Base-by-base conservation (phyloP, 2,329 filamentous ascomycete species). In the Didymella sp. region DNA sequence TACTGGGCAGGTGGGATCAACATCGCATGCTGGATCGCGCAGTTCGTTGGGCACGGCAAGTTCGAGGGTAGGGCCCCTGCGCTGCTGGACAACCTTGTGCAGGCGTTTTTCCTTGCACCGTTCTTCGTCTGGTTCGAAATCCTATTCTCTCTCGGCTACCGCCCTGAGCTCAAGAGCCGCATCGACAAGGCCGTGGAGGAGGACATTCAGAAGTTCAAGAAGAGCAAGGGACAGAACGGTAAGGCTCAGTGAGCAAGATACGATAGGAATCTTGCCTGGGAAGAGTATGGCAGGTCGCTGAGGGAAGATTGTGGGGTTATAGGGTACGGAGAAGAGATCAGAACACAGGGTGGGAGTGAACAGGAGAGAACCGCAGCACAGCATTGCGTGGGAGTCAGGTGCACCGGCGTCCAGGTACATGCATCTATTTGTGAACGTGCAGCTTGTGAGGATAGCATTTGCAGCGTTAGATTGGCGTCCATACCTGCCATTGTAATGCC, bases 41-140 rank as follows among this genome's bases (percentile, higher is more conserved):
- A 99, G 74, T 97, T 99, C 72, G 69, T 98, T 47, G 95, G 95
- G 25, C 95, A 99, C 72, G 93, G 92, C 33, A 86, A 84, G 47
- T 98, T 92, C 67, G 95, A 98, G 78, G 87, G 90, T 19, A 87
- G 94, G 49, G 91, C 93, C 2, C 95, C 94, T 7, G 94, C 93
- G 4, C 79, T 98, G 62, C 80, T 98, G 44, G 93, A 98, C 78
- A 98, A 97, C 71, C 79, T 98, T 38, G 83, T 96, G 44, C 95
- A 98, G 78, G 93, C 95, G 25, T 77, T 98, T 62, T 94, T 98
- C 71, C 83, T 98, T 22, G 95, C 95, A 0, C 95, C 95, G 8
- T 89, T 99, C 71, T 99, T 98, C 69, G 94, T 98, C 56, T 99
- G 95, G 91, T 89, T 99, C 68, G 93, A 98, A 80, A 79, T 96